Evolutionary conservation across 768 basidiomycete genomes (phyloP), one percentile per base, ranked within the genome.

Genomic region (Hericium rajendrae): DNA sequence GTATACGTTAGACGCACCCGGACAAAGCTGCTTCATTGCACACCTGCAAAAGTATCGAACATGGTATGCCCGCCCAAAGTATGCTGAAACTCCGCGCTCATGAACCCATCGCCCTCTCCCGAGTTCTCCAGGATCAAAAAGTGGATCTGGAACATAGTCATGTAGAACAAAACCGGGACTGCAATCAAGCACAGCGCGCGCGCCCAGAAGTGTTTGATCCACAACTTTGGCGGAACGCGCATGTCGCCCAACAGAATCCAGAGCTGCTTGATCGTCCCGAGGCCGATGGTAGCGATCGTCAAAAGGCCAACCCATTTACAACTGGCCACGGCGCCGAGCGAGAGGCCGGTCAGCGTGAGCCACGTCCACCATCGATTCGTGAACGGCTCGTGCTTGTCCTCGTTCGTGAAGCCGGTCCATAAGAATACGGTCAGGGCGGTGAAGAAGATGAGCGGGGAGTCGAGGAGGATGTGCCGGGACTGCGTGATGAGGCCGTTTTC

Each of bases 261-360:
- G 4, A 99, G 76, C 65, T 94, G 95, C 52, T 79, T 73, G 38
- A 98, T 65, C 2, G 94, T 97, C 65, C 84, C 85, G 38, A 88
- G 66, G 13, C 95, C 97, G 53, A 99, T 74, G 6, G 94, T 97
- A 9, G 97, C 94, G 64, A 98, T 92, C 13, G 94, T 98, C 74
- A 99, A 97, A 20, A 99, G 76, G 10, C 97, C 97, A 43, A 98
- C 95, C 97, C 95, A 98, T 70, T 98, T 99, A 76, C 91, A 92
- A 65, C 86, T 89, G 37, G 88, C 81, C 51, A 95, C 93, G 4
- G 94, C 94, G 39, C 97, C 97, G 24, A 99, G 84, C 0, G 87
- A 83, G 13, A 95, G 75, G 32, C 97, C 97, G 2, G 91, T 88
- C 41, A 97, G 77, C 12, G 79, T 72, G 37, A 98, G 85, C 88